phyloP scores from a whole-genome alignment of 805 yeast species.

The Metschnikowia henanensis region DNA sequence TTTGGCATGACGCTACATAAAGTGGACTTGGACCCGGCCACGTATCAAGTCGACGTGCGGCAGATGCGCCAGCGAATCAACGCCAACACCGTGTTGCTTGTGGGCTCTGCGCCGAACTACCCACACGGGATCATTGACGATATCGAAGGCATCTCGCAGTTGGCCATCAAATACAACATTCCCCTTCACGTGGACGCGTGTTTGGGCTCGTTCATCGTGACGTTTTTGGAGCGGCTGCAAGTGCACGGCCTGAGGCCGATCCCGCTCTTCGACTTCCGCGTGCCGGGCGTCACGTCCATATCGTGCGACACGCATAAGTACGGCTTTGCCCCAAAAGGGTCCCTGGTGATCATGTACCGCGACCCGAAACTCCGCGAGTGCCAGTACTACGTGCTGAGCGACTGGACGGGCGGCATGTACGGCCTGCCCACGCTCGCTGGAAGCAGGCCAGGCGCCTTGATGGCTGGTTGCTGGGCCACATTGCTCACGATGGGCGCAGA shows the following conservation, averaged over 20 bases:
- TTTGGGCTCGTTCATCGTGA: conserved; percentile 86
- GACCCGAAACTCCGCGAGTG: conserved; percentile 60
- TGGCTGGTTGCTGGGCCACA: conserved; percentile 99
- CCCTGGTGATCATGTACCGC: conserved; percentile 90
- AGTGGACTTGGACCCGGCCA: conserved; percentile 68
- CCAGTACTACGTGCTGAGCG: conserved; percentile 81
- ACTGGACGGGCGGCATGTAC: conserved; percentile 94
- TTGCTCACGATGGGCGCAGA: conserved; percentile 75
- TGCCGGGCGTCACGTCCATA: conserved; percentile 91
- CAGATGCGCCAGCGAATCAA: conserved; percentile 69
- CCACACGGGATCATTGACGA: conserved; percentile 97
- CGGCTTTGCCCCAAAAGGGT: conserved; percentile 98
- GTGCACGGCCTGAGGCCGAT: conserved; percentile 42
- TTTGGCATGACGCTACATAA: conserved; percentile 84
- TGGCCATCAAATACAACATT: conserved; percentile 66
- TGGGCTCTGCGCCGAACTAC: conserved; percentile 95
- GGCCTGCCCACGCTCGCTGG: conserved; percentile 98
- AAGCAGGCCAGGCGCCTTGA: conserved; percentile 93
- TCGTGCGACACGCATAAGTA: conserved; percentile 99
- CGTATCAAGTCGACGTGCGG: conserved; percentile 64
- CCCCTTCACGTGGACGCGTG: conserved; percentile 97
- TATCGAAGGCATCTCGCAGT: conserved; percentile 63
- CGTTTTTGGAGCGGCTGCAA: conserved; percentile 65
- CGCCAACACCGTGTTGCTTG: conserved; percentile 75
- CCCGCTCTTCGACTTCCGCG: conserved; percentile 78